Conservation (phyloP, 2,329 filamentous ascomycete genomes). For the Calonectria pauciramosa region DNA sequence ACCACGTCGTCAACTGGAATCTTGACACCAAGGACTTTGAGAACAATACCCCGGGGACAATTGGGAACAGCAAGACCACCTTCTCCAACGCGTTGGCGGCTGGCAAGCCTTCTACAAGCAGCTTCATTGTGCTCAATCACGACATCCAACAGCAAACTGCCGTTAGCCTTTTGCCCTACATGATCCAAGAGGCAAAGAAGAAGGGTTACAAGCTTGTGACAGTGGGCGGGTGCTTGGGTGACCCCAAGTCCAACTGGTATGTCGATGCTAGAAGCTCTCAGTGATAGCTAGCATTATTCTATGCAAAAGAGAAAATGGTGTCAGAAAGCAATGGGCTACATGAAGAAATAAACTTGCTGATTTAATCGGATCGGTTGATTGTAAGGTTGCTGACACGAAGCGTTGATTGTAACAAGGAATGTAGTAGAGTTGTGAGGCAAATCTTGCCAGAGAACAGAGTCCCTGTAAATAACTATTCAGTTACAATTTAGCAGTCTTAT, state of each 20-base stretch:
- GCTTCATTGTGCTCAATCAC: constrained; percentile 67
- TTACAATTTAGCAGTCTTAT: not conserved
- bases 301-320: not conserved
- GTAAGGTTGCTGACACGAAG: too few relatives aligned
- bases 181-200: constrained; percentile 54
- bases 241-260: constrained; percentile 68
- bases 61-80: constrained; percentile 56
- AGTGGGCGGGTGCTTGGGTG: constrained; percentile 65
- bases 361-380: too few relatives aligned
- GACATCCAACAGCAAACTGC: constrained; percentile 62
- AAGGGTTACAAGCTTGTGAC: constrained; percentile 63
- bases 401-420: too few relatives aligned
- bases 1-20: constrained; percentile 72
- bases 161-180: constrained; percentile 57
- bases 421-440: too few relatives aligned
- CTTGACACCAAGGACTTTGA: constrained; percentile 73
- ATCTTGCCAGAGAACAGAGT: not conserved
- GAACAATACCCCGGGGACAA: constrained; percentile 62
- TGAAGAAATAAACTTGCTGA: not conserved
- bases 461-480: not conserved
- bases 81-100: constrained; percentile 55
- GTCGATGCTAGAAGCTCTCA: constrained; percentile 13
- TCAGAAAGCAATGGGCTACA: accelerated
- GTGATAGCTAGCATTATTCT: not conserved
- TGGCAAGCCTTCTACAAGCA: constrained; percentile 36